These are phyloP conservation scores for Leptographium wingfieldii DNA, from an alignment of 2,329 filamentous ascomycete species.

Conservation along the genomic window DNA sequence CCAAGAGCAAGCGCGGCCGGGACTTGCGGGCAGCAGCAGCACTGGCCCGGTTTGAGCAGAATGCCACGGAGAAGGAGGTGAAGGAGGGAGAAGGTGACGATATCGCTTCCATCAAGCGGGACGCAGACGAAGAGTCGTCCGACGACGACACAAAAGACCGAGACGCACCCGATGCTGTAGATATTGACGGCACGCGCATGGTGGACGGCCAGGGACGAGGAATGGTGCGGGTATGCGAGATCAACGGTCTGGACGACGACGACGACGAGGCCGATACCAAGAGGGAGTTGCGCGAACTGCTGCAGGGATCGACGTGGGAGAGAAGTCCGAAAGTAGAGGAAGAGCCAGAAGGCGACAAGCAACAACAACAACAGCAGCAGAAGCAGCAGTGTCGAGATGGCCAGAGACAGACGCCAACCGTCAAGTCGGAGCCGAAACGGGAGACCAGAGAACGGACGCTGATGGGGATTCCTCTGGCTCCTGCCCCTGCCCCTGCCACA, in stretches of 20 bases:
- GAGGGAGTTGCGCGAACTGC: conserved; percentile 56
- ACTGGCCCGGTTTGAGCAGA: conserved; percentile 55
- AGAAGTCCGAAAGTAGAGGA: not conserved
- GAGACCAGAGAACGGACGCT: not conserved
- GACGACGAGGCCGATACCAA: conserved; percentile 43
- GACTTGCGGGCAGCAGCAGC: conserved; percentile 68
- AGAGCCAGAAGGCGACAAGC: not conserved
- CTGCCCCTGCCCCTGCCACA: not conserved
- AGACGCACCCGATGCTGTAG: conserved; percentile 39
- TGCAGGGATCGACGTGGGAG: conserved; percentile 22
- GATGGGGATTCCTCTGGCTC: not conserved
- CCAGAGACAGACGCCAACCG: not conserved
- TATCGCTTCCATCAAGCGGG: conserved; percentile 18
- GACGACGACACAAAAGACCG: conserved; percentile 34
- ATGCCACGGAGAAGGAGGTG: conserved; percentile 34
- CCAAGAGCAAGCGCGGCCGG: conserved; percentile 59
- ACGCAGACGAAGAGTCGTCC: conserved; percentile 23
- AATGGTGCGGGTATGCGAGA: conserved; percentile 64
- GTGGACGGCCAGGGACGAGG: conserved; percentile 53
- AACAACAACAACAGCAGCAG: not conserved
- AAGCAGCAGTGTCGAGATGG: not conserved
- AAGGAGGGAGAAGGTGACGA: conserved; percentile 21
- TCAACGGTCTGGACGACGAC: conserved; percentile 49
- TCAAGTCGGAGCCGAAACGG: not conserved
- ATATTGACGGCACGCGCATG: conserved; percentile 50